A percentile compares a stretch with the other conserved stretches of the same genome.
These are phyloP conservation scores for Candida sanyaensis DNA, from an alignment of 1,139 yeast species.

Conservation along the genomic window DNA sequence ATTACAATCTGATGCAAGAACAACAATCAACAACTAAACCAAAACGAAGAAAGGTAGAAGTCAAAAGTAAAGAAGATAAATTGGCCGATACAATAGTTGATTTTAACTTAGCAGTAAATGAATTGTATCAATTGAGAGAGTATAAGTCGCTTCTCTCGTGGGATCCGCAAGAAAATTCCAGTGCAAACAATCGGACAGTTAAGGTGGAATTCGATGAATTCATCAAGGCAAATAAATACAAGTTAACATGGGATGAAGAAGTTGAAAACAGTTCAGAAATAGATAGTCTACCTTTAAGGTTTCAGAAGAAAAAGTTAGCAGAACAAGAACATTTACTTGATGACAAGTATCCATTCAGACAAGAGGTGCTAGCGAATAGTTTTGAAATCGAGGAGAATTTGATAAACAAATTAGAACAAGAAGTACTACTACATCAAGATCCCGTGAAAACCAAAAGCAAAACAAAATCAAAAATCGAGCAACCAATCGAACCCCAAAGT, in stretches of 20 bases:
- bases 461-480: background rate
- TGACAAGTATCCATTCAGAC: conserved; percentile 39
- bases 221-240: conserved; percentile 24
- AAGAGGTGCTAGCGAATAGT: conserved; percentile 28
- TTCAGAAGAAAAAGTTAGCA: conserved; percentile 47
- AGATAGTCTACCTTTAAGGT: conserved; percentile 38
- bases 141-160: conserved; percentile 61
- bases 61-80: conserved; percentile 19
- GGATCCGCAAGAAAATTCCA: conserved; percentile 53
- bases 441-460: background rate
- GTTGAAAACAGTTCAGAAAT: conserved; percentile 29
- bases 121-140: conserved; percentile 59
- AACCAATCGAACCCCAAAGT: background rate
- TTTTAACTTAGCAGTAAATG: conserved; percentile 48
- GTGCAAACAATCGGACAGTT: conserved; percentile 22
- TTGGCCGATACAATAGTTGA: conserved; percentile 40
- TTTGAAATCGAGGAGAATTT: conserved; percentile 24
- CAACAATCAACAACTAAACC: background rate
- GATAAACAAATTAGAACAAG: conserved; percentile 13
- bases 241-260: conserved; percentile 36
- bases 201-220: conserved; percentile 42
- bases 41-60: conserved; percentile 13
- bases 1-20: conserved; percentile 1
- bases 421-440: conserved; percentile 1
- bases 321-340: conserved; percentile 37